Base-by-base conservation (phyloP, 2,329 filamentous ascomycete genomes). In the Monosporascus sp. region DNA sequence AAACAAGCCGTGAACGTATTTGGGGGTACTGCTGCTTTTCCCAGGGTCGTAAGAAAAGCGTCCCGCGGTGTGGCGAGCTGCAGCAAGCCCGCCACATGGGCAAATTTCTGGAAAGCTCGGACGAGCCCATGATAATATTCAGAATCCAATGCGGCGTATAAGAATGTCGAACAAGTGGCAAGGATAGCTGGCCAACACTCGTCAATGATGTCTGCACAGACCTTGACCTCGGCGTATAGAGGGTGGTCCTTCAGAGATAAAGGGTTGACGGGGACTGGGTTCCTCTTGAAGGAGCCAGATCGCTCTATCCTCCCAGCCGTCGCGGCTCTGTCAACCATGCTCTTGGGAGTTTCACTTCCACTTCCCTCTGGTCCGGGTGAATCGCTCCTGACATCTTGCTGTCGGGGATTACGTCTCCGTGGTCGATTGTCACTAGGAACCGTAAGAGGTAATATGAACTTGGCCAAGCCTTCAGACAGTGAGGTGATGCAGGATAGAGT, bases 161-260 rank as follows among this genome's bases (percentile, higher is more conserved):
- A 74, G 65, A 97, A 99, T 0, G 93, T 97, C 0, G 94, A 99
- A 62, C 91, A 97, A 2, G 91, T 94, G 1, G 94, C 93, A 48
- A 99, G 81, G 39, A 97, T 86, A 14, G 94, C 94, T 47, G 94
- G 94, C 94, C 94, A 99, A 68, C 93, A 97, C 60, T 89, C 82
- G 4, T 95, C 90, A 24, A 99, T 88, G 51, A 99, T 87, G 9
- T 81, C 81, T 14, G 90, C 90, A 62, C 90, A 93, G 2, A 84
- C 83, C 63, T 85, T 83, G 52, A 97, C 84, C 48, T 90, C 87
- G 1, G 76, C 68, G 50, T 85, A 79, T 8, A 90, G 76, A 1
- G 88, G 81, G 64, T 95, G 89, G 39, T 88, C 83, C 55, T 86
- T 82, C 7, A 96, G 70, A 1, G 79, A 78, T 3, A 99, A 74